Conservation (phyloP, 805 yeast genomes). For the Yarrowia phangngaensis region DNA sequence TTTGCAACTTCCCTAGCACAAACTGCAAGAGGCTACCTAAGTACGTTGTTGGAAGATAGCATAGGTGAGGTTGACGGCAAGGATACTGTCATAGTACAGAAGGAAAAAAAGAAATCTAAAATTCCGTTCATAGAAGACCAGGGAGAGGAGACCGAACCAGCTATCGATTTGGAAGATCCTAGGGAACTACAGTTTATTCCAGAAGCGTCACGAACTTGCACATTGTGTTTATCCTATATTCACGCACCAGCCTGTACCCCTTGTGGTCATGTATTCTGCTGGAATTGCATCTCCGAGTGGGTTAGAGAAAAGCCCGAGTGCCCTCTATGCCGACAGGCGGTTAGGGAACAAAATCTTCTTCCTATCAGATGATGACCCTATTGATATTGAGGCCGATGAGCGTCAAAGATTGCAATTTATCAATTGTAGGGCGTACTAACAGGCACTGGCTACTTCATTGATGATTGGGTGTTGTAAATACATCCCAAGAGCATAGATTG, state of each 20-base stretch:
- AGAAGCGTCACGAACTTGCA: conserved; percentile 66
- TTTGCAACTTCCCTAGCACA: conserved; percentile 27
- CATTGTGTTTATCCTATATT: conserved; percentile 80
- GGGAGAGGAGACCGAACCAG: conserved; percentile 25
- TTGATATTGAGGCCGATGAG: too few relatives aligned
- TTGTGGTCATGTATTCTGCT: conserved; percentile 92
- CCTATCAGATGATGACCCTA: conserved; percentile 50
- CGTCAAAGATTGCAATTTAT: too few relatives aligned
- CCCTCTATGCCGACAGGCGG: conserved; percentile 78
- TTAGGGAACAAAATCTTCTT: conserved; percentile 59
- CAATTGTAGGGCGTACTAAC: too few relatives aligned
- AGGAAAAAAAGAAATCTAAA: conserved; percentile 28
- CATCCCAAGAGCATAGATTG: too few relatives aligned
- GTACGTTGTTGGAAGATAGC: neutral
- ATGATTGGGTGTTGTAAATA: too few relatives aligned
- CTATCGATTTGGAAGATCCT: conserved; percentile 49
- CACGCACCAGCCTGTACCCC: conserved; percentile 75
- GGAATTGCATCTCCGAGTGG: conserved; percentile 90
- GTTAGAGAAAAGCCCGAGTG: conserved; percentile 82
- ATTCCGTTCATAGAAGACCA: conserved; percentile 27
- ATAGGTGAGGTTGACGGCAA: neutral
- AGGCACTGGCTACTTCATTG: too few relatives aligned
- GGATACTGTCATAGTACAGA: too few relatives aligned
- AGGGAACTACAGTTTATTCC: conserved; percentile 62
- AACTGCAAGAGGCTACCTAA: conserved; percentile 4